Evolutionary conservation across 2,329 filamentous ascomycete genomes (phyloP), one percentile per base, ranked within the genome.

Genomic region (Colletotrichum plurivorum): DNA sequence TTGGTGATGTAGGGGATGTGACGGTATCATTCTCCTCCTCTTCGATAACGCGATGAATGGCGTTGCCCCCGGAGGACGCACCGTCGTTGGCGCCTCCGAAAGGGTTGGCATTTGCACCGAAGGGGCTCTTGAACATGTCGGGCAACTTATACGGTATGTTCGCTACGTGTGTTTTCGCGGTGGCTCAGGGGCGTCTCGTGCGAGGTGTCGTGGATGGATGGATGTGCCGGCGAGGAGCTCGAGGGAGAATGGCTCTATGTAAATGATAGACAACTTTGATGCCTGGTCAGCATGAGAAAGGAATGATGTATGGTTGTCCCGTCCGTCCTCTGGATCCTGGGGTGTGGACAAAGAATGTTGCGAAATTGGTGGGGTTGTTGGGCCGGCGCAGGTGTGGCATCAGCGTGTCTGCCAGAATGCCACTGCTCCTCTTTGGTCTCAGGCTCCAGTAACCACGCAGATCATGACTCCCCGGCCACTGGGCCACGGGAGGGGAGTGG

Each of bases 11-110:
- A 70, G 94, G 93, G 62, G 93, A 95, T 73, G 90, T 90, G 76
- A 95, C 87, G 71, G 84, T 85, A 76, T 95, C 93, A 77, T 89
- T 90, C 79, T 95, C 93, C 76, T 97, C 94, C 81, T 97, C 94
- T 81, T 97, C 94, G 67, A 95, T 90, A 71, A 93, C 89, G 71
- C 82, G 79, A 66, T 85, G 82, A 80, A 87, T 84, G 51, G 76
- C 71, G 70, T 81, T 79, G 36, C 75, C 72, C 57, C 63, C 46
- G n/a, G 45, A 58, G 75, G 70, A 59, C 72, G 73, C 72, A 75
- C 80, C 75, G 77, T 79, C 75, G 82, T 78, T 84, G 72, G 84
- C 82, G 72, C 82, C 83, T 67, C 92, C 91, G 75, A 95, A 95
- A 43, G 93, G 93, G 81, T 95, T 96, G 80, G 84, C 85, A 74